phyloP scores from a whole-genome alignment of 805 yeast species.

The Hanseniaspora thailandica region DNA sequence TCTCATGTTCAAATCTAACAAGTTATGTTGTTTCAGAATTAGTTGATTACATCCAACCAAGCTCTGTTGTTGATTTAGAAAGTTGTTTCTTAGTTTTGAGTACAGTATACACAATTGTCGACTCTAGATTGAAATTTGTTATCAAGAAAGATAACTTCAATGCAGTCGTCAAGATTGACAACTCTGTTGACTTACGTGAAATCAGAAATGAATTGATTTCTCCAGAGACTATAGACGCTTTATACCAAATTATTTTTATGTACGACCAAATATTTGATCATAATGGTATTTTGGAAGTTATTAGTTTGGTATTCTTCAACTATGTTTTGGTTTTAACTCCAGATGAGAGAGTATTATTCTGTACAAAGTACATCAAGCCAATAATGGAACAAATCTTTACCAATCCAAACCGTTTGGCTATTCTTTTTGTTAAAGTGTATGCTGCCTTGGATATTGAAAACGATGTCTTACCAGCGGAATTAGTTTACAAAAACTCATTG shows the following conservation, averaged over 20 bases:
- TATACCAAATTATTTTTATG: constrained; percentile 6
- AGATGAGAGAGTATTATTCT: background rate
- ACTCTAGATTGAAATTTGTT: constrained; percentile 1
- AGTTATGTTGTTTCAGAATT: constrained; percentile 22
- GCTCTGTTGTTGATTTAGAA: constrained; percentile 10
- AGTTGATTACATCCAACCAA: constrained; percentile 20
- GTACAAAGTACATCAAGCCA: constrained; percentile 2
- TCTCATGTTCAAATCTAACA: constrained; percentile 32
- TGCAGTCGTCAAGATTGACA: background rate
- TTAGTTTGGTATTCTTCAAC: constrained; percentile 15
- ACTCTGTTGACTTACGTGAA: background rate
- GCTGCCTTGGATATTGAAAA: constrained; percentile 35
- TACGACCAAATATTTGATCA: constrained; percentile 9
- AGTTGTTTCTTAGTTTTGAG: constrained; percentile 12
- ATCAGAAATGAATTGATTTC: background rate
- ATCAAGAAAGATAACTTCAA: background rate
- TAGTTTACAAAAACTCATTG: background rate
- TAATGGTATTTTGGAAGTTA: constrained; percentile 13
- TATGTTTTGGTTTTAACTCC: constrained; percentile 9
- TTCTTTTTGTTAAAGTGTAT: constrained; percentile 36
- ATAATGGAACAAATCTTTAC: constrained; percentile 15
- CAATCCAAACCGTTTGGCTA: constrained; percentile 28
- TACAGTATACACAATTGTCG: constrained; percentile 11
- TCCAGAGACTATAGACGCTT: background rate
- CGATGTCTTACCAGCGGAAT: background rate